A percentile compares a stretch with the other conserved stretches of the same genome.
These are phyloP conservation scores for Boletus speciosus DNA, from an alignment of 768 basidiomycete genomes.

Conservation along the genomic window DNA sequence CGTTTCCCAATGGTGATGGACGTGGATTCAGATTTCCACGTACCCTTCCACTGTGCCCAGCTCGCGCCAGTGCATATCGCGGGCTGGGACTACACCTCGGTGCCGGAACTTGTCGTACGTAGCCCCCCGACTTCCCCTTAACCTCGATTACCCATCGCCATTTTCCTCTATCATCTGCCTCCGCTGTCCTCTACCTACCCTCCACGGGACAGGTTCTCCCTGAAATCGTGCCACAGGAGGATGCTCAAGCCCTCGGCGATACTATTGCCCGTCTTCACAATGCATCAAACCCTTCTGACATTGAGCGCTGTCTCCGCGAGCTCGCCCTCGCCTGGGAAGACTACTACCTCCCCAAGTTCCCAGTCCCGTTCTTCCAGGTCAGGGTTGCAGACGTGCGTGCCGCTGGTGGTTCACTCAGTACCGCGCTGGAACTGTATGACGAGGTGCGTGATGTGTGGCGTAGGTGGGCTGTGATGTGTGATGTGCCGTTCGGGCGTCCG, in stretches of 20 bases:
- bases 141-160: slow-evolving; percentile 1
- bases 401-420: slow-evolving; percentile 28
- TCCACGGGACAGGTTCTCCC: slow-evolving; percentile 20
- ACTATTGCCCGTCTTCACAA: slow-evolving; percentile 12
- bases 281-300: slow-evolving; percentile 13
- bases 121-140: background rate
- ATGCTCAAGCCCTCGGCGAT: slow-evolving; percentile 20
- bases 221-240: slow-evolving; percentile 19
- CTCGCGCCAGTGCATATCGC: slow-evolving; percentile 27
- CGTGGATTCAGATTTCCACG: slow-evolving; percentile 19
- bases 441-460: slow-evolving; percentile 18
- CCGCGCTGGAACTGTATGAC: slow-evolving; percentile 28
- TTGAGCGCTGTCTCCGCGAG: slow-evolving; percentile 24
- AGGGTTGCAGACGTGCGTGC: slow-evolving; percentile 33
- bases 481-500: background rate
- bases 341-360: slow-evolving; percentile 30
- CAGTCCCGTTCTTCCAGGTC: slow-evolving; percentile 31
- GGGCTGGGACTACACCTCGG: slow-evolving; percentile 27
- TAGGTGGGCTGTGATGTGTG: background rate
- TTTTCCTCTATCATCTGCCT: background rate
- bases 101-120: slow-evolving; percentile 29
- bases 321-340: slow-evolving; percentile 31
- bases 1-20: slow-evolving; percentile 12
- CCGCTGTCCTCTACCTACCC: too few species aligned
- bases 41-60: slow-evolving; percentile 30